A percentile compares a stretch with the other conserved stretches of the same genome.
Conservation (phyloP, 768 basidiomycete species). For the Russula lepida region DNA sequence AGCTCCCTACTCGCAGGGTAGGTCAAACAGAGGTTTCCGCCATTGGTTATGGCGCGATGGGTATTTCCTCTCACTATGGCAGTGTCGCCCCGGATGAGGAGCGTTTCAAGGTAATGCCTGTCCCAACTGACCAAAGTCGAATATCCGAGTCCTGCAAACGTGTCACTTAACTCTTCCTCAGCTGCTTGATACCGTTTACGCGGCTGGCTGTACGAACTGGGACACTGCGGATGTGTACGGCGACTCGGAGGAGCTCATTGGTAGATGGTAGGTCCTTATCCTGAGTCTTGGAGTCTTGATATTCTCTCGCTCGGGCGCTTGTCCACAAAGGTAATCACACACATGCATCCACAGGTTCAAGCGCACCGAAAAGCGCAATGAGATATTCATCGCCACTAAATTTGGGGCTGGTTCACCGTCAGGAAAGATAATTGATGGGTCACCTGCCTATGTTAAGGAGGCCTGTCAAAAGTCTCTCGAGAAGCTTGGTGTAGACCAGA, state of each 20-base stretch:
- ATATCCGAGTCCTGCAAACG: not conserved
- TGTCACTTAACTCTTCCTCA: not conserved
- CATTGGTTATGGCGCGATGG: slow-evolving; percentile 58
- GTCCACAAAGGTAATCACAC: not conserved
- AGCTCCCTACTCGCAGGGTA: slow-evolving; percentile 36
- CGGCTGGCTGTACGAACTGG: slow-evolving; percentile 38
- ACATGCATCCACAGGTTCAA: slow-evolving; percentile 38
- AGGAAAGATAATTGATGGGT: slow-evolving; percentile 21
- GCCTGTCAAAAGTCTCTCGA: slow-evolving; percentile 25
- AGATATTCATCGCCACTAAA: slow-evolving; percentile 40
- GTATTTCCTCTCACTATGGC: slow-evolving; percentile 45
- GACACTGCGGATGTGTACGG: slow-evolving; percentile 39
- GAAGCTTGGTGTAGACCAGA: slow-evolving; percentile 26
- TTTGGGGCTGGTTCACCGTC: slow-evolving; percentile 25
- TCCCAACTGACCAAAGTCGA: not conserved
- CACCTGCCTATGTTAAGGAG: slow-evolving; percentile 25
- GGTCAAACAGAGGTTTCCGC: slow-evolving; percentile 39
- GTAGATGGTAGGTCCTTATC: slow-evolving; percentile 32
- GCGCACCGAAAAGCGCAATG: slow-evolving; percentile 42
- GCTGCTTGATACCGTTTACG: slow-evolving; percentile 36
- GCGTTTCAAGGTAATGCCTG: slow-evolving; percentile 36
- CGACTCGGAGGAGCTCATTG: slow-evolving; percentile 38
- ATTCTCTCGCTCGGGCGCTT: not conserved
- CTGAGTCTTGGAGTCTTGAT: no score
- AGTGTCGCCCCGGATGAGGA: slow-evolving; percentile 43